phyloP scores from a whole-genome alignment of 1,284 basidiomycete genomes.

The Pisolithus thermaeus region DNA sequence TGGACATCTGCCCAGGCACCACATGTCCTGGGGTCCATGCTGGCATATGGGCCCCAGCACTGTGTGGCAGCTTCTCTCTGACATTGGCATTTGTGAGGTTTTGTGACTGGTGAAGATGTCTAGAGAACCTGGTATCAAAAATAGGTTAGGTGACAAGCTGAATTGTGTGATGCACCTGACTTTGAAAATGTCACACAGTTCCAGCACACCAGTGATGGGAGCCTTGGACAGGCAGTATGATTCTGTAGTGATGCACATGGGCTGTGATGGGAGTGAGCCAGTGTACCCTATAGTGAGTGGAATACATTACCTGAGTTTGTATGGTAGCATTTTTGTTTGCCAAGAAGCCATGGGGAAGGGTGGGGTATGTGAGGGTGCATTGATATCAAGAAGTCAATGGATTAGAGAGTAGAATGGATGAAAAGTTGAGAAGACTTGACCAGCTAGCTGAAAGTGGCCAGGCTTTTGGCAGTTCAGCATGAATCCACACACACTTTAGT shows the following conservation, averaged over 20 bases:
- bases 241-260: constrained; percentile 70
- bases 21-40: constrained; percentile 64
- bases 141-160: constrained; percentile 1
- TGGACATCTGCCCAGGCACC: constrained; percentile 70
- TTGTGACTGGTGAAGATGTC: constrained; percentile 78
- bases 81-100: constrained; percentile 50
- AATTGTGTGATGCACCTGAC: constrained; percentile 52
- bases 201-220: constrained; percentile 82
- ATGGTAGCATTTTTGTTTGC: constrained; percentile 66
- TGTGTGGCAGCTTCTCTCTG: constrained; percentile 77
- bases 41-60: constrained; percentile 69
- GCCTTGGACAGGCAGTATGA: constrained; percentile 88
- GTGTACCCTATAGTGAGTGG: neutral
- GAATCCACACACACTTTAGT: constrained; percentile 96
- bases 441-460: constrained; percentile 62
- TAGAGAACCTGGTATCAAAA: constrained; percentile 23
- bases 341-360: constrained; percentile 55
- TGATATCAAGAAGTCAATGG: too few species aligned
- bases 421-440: constrained; percentile 47
- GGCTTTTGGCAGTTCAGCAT: constrained; percentile 86
- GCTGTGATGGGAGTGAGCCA: constrained; percentile 8
- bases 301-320: constrained; percentile 57
- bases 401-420: too few species aligned
- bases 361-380: too few species aligned
- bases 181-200: constrained; percentile 96